phyloP scores from a whole-genome alignment of 257 asterid genomes.

The Capsicum rhomboideum region DNA sequence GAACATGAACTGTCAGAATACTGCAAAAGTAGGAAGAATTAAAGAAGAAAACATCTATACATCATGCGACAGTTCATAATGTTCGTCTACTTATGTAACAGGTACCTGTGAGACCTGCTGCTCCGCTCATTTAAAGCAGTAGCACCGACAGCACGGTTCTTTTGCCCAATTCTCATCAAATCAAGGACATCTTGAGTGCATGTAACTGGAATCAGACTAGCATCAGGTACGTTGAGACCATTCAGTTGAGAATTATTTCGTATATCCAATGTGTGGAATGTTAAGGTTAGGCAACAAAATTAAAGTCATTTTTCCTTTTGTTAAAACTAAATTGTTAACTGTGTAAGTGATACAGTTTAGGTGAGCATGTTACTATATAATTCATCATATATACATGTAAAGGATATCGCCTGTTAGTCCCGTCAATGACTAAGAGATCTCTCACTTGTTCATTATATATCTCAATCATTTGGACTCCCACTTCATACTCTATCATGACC shows the following conservation, averaged over 20 bases:
- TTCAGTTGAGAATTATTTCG: conserved; percentile 85
- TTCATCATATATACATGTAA: conserved; percentile 1
- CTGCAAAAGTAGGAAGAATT: conserved; percentile 28
- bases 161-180: conserved; percentile 73
- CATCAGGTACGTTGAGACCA: conserved; percentile 94
- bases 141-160: conserved; percentile 86
- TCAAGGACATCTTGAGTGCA: conserved; percentile 89
- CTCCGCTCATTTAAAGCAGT: conserved; percentile 86
- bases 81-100: not conserved
- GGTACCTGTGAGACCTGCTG: conserved; percentile 83
- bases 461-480: conserved; percentile 90
- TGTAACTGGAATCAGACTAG: conserved; percentile 62
- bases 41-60: not conserved
- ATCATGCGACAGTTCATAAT: not conserved
- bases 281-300: conserved; percentile 39
- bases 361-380: not conserved
- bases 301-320: not conserved
- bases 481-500: conserved; percentile 63
- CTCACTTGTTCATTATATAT: conserved; percentile 94
- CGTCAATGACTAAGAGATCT: conserved; percentile 81
- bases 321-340: not conserved
- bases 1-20: conserved; percentile 80
- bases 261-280: conserved; percentile 56
- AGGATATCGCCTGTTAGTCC: conserved; percentile 80
- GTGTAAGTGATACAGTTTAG: not conserved